Evolutionary conservation across 2,329 filamentous ascomycete species (phyloP).

Genomic region (Exophiala sp.): DNA sequence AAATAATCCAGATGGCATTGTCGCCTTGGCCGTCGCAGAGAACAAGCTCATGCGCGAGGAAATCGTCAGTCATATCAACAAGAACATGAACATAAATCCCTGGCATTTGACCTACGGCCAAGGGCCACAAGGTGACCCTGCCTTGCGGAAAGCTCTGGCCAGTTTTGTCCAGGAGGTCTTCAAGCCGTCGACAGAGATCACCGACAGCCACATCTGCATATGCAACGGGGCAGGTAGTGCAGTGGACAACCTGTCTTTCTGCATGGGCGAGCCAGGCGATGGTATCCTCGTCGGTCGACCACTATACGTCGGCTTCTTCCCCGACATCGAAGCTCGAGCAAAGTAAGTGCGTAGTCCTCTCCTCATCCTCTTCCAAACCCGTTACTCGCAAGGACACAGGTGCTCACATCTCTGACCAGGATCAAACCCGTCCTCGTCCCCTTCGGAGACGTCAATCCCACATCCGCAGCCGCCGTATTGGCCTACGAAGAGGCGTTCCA

Average conservation of each 20-base stretch:
- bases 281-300: conserved; percentile 47
- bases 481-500: conserved; percentile 46
- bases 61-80: conserved; percentile 20
- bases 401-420: background rate
- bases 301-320: conserved; percentile 48
- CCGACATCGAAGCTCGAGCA: conserved; percentile 48
- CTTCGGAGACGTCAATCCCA: conserved; percentile 31
- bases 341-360: conserved; percentile 8
- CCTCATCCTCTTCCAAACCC: too few species aligned
- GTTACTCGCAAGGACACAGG: too few species aligned
- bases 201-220: conserved; percentile 31
- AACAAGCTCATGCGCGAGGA: conserved; percentile 25
- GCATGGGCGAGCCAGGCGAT: conserved; percentile 43
- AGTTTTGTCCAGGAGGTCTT: conserved; percentile 34
- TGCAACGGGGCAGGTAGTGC: conserved; percentile 32
- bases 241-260: conserved; percentile 42
- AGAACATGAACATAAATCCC: conserved; percentile 14
- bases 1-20: conserved; percentile 18
- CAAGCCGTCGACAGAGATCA: conserved; percentile 29
- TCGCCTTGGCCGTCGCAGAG: conserved; percentile 23
- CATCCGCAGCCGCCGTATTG: conserved; percentile 39
- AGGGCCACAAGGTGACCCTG: conserved; percentile 32
- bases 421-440: conserved; percentile 24
- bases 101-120: conserved; percentile 37
- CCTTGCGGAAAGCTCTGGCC: conserved; percentile 30